Base-by-base conservation (phyloP, 2,329 filamentous ascomycete genomes). In the Sclerotinia subarctica region DNA sequence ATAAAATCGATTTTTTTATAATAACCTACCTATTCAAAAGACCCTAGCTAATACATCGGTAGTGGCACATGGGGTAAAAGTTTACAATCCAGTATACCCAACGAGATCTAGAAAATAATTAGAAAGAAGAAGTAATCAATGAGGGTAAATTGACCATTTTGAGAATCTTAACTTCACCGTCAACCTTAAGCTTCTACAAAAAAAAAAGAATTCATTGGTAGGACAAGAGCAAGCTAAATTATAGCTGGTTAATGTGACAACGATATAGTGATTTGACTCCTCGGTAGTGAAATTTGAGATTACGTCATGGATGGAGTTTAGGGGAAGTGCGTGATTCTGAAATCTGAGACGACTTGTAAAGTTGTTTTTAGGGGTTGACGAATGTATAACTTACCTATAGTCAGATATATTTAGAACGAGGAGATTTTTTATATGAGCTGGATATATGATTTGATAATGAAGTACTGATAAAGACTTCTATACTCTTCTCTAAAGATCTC, bases 381-480 rank as follows among this genome's bases (percentile, higher is more conserved):
- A 44, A 44, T 44, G 19, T 13, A 15, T 49, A n/a, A 8, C 7
- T 21, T n/a, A 49, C 8, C 32, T 35, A 35, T 35, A 49, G 5
- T 21, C 6, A n/a, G 21, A n/a, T n/a, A 3, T 6, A 1, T 3
- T 38, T 11, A 38, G 3, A 38, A 38, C 2, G 0, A 38, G 3
- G 1, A 38, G 10, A 2, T 38, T 38, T 38, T 0, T 2, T 38
- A 3, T 13, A 11, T 49, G n/a, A 6, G 4, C 21, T 49, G 1
- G 2, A 49, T 49, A 49, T 24, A 49, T 49, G 3, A 7, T 8
- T 11, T 46, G 7, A 46, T 38, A 19, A 19, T 46, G 3, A 46
- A 49, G 8, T 7, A 7, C 4, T 3, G 1, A 1, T 5, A 49
- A n/a, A 0, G 21, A n/a, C 6, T 49, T n/a, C 3, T 49, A 11